These are phyloP conservation scores for Leccinum rimulosum DNA, from an alignment of 768 basidiomycete species.

Conservation along the genomic window DNA sequence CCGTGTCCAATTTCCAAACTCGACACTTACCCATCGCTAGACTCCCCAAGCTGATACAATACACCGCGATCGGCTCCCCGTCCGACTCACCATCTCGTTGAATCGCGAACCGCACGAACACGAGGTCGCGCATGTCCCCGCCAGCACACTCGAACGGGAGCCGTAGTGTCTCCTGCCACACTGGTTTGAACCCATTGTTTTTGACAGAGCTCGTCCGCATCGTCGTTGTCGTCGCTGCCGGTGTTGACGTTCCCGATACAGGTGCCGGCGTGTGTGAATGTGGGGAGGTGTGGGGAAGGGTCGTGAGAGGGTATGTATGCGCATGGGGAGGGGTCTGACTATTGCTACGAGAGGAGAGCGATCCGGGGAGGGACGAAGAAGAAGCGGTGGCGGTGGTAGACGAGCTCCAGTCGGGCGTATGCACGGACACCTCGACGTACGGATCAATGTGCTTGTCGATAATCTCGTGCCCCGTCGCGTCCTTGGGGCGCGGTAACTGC, in stretches of 20 bases:
- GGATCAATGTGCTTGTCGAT: conserved; percentile 64
- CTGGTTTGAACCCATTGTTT: conserved; percentile 92
- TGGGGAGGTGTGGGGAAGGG: neutral
- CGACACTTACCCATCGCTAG: conserved; percentile 61
- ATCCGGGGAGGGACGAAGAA: neutral
- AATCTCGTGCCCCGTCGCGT: conserved; percentile 59
- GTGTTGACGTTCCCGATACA: neutral
- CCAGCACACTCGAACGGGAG: conserved; percentile 78
- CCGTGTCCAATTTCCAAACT: neutral
- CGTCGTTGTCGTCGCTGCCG: conserved; percentile 42
- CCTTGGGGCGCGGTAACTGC: conserved; percentile 76
- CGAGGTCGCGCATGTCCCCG: conserved; percentile 68
- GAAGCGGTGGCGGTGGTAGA: neutral
- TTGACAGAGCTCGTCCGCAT: conserved; percentile 62
- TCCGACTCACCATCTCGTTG: conserved; percentile 61
- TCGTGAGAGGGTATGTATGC: neutral
- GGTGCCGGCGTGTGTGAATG: neutral
- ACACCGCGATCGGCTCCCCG: conserved; percentile 66
- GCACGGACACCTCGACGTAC: conserved; percentile 76
- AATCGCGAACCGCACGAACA: conserved; percentile 81
- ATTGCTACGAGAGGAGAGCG: neutral
- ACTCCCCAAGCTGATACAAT: conserved; percentile 69
- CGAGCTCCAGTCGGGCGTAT: conserved; percentile 67
- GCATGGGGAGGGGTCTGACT: neutral
- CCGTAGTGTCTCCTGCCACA: conserved; percentile 68